Evolutionary conservation across 805 yeast genomes (phyloP).

Genomic region (Pichia insulana): DNA sequence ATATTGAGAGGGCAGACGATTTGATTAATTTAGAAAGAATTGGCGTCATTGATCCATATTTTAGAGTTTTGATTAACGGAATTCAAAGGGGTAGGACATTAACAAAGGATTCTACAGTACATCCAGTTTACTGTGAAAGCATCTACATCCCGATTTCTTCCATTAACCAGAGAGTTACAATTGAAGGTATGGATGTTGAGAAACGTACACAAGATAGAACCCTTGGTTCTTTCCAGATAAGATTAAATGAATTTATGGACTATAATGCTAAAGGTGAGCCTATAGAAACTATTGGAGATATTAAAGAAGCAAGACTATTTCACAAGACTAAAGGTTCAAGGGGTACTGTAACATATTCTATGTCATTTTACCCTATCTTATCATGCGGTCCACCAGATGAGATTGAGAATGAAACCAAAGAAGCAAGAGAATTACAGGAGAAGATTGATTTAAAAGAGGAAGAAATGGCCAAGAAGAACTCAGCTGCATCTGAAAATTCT

Average conservation of each 20-base stretch:
- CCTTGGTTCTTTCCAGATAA: slow-evolving; percentile 72
- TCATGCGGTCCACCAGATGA: slow-evolving; percentile 77
- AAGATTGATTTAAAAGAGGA: slow-evolving; percentile 27
- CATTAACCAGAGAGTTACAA: slow-evolving; percentile 68
- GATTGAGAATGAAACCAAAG: slow-evolving; percentile 41
- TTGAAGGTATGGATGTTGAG: slow-evolving; percentile 92
- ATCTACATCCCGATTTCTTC: slow-evolving; percentile 77
- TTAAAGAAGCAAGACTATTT: slow-evolving; percentile 54
- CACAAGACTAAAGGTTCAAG: slow-evolving; percentile 68
- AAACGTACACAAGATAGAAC: slow-evolving; percentile 72
- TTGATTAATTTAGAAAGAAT: slow-evolving; percentile 79
- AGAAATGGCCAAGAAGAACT: slow-evolving; percentile 7
- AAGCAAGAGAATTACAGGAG: slow-evolving; percentile 18
- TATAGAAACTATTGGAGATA: slow-evolving; percentile 47
- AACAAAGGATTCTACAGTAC: slow-evolving; percentile 51
- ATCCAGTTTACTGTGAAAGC: slow-evolving; percentile 82
- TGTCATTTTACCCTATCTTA: slow-evolving; percentile 76
- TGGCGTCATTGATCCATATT: slow-evolving; percentile 91
- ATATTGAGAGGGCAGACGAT: slow-evolving; percentile 59
- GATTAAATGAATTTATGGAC: slow-evolving; percentile 56
- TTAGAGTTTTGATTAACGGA: slow-evolving; percentile 70
- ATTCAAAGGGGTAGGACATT: slow-evolving; percentile 70
- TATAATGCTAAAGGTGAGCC: slow-evolving; percentile 58
- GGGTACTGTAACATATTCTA: slow-evolving; percentile 66
- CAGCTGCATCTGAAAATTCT: slow-evolving; percentile 12